These are phyloP conservation scores for Penicillium samsonianum DNA, from an alignment of 495 filamentous ascomycete genomes.

Conservation along the genomic window DNA sequence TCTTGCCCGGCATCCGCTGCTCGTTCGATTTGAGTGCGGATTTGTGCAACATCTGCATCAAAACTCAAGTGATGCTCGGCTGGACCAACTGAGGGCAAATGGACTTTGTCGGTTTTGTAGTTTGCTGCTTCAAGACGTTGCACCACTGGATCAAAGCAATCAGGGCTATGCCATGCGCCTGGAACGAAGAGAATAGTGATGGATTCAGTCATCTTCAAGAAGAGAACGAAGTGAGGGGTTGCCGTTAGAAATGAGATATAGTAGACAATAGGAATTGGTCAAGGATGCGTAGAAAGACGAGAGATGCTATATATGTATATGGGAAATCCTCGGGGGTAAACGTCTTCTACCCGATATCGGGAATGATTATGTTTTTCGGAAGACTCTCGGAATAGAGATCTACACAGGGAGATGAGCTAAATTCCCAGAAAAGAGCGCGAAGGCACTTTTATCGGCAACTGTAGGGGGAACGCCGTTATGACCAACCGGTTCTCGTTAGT, in stretches of 20 bases:
- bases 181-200: slow-evolving; percentile 44
- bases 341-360: too few species aligned
- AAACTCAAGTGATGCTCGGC: slow-evolving; percentile 1
- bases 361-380: too few species aligned
- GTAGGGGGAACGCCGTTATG: too few species aligned
- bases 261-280: neutral
- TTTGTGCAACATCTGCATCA: slow-evolving; percentile 9
- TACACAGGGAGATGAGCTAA: neutral
- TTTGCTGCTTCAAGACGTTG: slow-evolving; percentile 33
- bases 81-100: slow-evolving; percentile 38
- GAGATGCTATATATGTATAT: too few species aligned
- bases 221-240: neutral
- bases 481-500: too few species aligned
- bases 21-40: slow-evolving; percentile 15
- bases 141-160: slow-evolving; percentile 35
- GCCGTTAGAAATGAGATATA: neutral
- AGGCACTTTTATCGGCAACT: neutral
- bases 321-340: too few species aligned
- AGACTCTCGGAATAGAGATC: neutral
- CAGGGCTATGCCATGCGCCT: slow-evolving; percentile 48
- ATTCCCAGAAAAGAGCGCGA: neutral
- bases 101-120: slow-evolving; percentile 38
- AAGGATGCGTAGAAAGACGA: too few species aligned
- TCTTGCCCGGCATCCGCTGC: slow-evolving; percentile 31
- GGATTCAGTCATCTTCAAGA: neutral